These are phyloP conservation scores for Podospora comata DNA, from an alignment of 495 filamentous ascomycete genomes.

Conservation along the genomic window DNA sequence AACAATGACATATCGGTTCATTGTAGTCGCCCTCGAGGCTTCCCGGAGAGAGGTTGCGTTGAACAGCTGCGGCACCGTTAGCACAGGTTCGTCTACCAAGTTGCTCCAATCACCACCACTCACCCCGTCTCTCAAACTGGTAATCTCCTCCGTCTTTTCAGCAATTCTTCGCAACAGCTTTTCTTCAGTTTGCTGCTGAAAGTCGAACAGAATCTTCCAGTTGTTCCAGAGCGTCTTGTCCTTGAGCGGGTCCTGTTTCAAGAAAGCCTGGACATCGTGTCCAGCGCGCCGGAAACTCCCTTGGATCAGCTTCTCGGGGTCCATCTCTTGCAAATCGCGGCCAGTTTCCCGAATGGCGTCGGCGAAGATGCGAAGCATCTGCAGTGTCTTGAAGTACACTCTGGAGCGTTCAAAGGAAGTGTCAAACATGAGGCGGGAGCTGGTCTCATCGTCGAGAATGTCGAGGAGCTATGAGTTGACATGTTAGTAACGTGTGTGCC, in stretches of 20 bases:
- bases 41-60: conserved; percentile 24
- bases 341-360: conserved; percentile 11
- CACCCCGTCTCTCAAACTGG: conserved; percentile 17
- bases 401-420: conserved; percentile 11
- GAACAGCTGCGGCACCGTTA: conserved; percentile 15
- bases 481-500: neutral
- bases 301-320: conserved; percentile 1
- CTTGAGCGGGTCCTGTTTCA: neutral
- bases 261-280: neutral
- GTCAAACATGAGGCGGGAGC: conserved; percentile 14
- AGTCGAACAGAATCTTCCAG: conserved; percentile 13
- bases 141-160: conserved; percentile 17
- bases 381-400: conserved; percentile 15
- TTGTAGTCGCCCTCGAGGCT: conserved; percentile 14
- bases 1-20: conserved; percentile 21
- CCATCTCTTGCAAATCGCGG: conserved; percentile 1
- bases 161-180: conserved; percentile 1
- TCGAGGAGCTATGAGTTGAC: conserved; percentile 12
- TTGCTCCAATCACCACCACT: neutral
- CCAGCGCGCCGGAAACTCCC: neutral
- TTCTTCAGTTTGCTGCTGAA: neutral
- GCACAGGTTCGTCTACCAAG: neutral
- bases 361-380: conserved; percentile 15
- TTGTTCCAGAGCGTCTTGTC: conserved; percentile 14
- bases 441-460: conserved; percentile 4